These are phyloP conservation scores for Adansonia madagascariensis DNA, from an alignment of 441 rosid species.

Conservation along the genomic window DNA sequence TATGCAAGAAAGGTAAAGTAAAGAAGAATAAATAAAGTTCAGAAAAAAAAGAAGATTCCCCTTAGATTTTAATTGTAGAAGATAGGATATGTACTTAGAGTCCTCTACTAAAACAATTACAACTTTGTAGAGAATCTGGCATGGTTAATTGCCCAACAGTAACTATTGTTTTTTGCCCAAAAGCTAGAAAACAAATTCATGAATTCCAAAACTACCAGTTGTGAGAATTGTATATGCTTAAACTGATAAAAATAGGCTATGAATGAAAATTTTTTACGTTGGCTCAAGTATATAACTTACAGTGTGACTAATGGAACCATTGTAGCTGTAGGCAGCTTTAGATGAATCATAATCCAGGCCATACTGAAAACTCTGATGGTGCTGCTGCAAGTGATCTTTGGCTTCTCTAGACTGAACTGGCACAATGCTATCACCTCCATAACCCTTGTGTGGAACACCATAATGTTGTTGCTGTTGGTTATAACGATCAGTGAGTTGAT, in stretches of 20 bases:
- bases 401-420: slow-evolving; percentile 60
- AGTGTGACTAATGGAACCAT: slow-evolving; percentile 48
- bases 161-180: not conserved
- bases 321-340: slow-evolving; percentile 51
- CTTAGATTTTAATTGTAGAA: too few species aligned
- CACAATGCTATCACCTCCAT: slow-evolving; percentile 69
- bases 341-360: slow-evolving; percentile 59
- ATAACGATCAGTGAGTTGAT: slow-evolving; percentile 48
- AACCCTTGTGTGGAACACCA: slow-evolving; percentile 46
- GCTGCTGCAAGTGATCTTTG: slow-evolving; percentile 48
- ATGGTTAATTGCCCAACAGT: not conserved
- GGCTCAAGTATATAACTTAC: slow-evolving; percentile 38
- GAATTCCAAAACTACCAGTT: not conserved
- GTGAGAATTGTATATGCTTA: not conserved
- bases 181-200: too few species aligned
- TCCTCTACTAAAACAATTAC: not conserved
- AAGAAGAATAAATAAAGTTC: slow-evolving; percentile 28
- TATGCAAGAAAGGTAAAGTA: slow-evolving; percentile 21
- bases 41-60: too few species aligned
- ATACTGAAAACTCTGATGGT: slow-evolving; percentile 49
- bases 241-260: not conserved
- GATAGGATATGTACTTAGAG: too few species aligned
- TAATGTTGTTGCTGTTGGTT: slow-evolving; percentile 44
- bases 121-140: not conserved
- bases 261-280: not conserved